phyloP scores from a whole-genome alignment of 2,329 filamentous ascomycete genomes.

The Phaeosphaeriaceae sp. region DNA sequence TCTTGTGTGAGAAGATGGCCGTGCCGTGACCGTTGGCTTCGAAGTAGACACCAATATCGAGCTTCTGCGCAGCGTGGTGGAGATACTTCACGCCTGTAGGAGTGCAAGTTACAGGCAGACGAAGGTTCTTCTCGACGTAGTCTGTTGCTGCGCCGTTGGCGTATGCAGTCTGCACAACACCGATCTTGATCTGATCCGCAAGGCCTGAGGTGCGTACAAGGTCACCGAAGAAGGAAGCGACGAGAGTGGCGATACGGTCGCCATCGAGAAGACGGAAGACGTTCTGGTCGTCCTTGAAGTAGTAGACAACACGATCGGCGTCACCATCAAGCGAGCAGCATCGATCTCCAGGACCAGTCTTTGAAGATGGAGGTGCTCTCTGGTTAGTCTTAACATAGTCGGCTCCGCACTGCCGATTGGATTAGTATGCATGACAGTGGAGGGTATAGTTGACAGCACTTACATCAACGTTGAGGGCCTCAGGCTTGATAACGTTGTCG shows the following conservation, averaged over 20 bases:
- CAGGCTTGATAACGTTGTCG: conserved; percentile 89
- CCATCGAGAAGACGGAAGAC: conserved; percentile 94
- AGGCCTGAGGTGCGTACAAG: conserved; percentile 82
- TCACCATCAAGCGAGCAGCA: conserved; percentile 95
- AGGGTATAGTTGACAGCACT: conserved; percentile 34
- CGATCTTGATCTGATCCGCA: conserved; percentile 81
- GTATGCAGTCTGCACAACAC: conserved; percentile 96
- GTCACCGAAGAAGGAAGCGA: conserved; percentile 91
- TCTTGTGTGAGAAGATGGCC: conserved; percentile 88
- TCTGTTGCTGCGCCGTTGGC: conserved; percentile 94
- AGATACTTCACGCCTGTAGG: conserved; percentile 97
- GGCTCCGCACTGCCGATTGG: conserved; percentile 74
- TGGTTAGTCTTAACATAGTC: conserved; percentile 98
- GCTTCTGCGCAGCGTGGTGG: conserved; percentile 93
- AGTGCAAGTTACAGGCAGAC: conserved; percentile 90
- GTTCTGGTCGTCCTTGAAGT: conserved; percentile 82
- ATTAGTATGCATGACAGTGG: conserved; percentile 12
- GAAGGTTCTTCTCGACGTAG: conserved; percentile 87
- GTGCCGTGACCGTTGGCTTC: conserved; percentile 98
- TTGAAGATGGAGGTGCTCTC: conserved; percentile 82
- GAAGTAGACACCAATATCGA: conserved; percentile 97
- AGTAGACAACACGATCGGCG: conserved; percentile 94
- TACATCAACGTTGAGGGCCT: conserved; percentile 87
- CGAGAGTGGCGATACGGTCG: conserved; percentile 93
- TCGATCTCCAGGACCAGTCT: conserved; percentile 76